Conservation (phyloP, 2,329 filamentous ascomycete genomes). For the Seiridium cupressi region DNA sequence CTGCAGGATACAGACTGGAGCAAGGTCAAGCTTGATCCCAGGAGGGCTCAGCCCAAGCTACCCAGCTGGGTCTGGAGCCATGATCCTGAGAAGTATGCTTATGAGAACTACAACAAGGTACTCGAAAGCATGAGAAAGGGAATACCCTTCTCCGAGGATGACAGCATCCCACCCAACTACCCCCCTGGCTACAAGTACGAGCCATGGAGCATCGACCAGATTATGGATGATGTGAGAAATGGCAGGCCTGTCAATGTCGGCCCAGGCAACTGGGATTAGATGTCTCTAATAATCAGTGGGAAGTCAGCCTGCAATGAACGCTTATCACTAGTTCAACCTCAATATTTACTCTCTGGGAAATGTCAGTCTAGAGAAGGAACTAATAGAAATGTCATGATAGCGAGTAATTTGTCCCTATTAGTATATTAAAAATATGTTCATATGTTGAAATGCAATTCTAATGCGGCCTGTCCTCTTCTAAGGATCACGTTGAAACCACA, state of each 20-base stretch:
- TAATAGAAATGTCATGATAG: no score
- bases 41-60: slow-evolving; percentile 31
- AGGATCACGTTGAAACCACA: not conserved
- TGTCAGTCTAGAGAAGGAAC: no score
- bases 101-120: slow-evolving; percentile 31
- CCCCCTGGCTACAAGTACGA: slow-evolving; percentile 32
- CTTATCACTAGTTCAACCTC: no score
- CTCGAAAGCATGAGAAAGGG: slow-evolving; percentile 28
- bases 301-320: no score
- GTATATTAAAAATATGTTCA: no score
- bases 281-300: no score
- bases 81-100: slow-evolving; percentile 34
- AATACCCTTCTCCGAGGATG: slow-evolving; percentile 24
- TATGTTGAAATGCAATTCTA: no score
- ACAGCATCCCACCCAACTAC: slow-evolving; percentile 30
- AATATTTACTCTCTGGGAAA: no score
- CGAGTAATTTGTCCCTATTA: no score
- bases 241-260: slow-evolving; percentile 32
- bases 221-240: slow-evolving; percentile 34
- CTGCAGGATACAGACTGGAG: slow-evolving; percentile 35
- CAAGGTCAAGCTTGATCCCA: slow-evolving; percentile 28
- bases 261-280: slow-evolving; percentile 26
- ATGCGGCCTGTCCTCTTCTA: no score
- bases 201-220: slow-evolving; percentile 40
- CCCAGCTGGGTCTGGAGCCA: slow-evolving; percentile 36